Conservation (phyloP, 2,329 filamentous ascomycete genomes). For the Cercospora berteroae region DNA sequence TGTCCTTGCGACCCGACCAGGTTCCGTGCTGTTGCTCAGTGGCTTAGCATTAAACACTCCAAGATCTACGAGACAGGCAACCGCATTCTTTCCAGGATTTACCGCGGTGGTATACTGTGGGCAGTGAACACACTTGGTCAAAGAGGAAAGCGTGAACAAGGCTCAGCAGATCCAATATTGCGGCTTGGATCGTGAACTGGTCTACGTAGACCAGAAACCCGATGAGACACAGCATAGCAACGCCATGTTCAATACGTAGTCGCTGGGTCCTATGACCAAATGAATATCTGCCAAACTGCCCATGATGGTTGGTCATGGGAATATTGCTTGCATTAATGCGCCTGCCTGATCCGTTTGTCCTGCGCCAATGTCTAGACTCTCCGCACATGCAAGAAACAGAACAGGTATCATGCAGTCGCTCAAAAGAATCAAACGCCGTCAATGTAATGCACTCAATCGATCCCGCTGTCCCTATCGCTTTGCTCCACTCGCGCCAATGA, state of each 20-base stretch:
- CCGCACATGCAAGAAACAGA: neutral
- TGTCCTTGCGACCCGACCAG: neutral
- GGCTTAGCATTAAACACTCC: neutral
- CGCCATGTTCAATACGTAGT: neutral
- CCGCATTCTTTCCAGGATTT: neutral
- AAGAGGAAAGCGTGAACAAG: neutral
- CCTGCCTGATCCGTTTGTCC: neutral
- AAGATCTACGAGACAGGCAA: neutral
- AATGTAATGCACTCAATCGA: neutral
- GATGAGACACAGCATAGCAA: neutral
- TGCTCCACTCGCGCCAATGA: neutral
- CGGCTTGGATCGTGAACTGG: neutral
- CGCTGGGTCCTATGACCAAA: neutral
- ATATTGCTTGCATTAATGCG: neutral
- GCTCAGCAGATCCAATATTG: neutral
- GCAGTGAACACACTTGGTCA: neutral
- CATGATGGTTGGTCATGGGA: neutral
- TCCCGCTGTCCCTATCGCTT: neutral
- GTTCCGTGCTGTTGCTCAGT: neutral
- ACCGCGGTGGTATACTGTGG: neutral
- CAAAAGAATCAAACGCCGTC: neutral
- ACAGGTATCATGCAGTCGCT: slow-evolving; percentile 14
- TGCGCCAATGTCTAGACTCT: neutral
- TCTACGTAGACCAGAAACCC: neutral
- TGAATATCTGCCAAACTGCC: neutral